Conservation (phyloP, 2,329 filamentous ascomycete genomes). For the Curvularia sp. region DNA sequence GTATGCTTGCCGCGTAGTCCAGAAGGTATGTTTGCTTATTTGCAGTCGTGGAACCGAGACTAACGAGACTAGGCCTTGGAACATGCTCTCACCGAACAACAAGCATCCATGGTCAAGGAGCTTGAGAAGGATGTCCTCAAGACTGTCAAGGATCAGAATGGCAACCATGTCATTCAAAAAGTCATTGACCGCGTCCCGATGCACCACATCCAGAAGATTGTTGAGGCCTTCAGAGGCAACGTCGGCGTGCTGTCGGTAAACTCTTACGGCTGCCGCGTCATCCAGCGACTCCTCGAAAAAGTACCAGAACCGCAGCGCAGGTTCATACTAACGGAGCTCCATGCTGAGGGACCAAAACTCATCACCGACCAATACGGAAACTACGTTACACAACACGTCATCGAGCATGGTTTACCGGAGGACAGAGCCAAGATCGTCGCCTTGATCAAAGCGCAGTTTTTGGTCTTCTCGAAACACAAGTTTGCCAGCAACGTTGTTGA, state of each 20-base stretch:
- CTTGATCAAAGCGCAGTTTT: conserved; percentile 73
- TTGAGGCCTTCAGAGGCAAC: conserved; percentile 78
- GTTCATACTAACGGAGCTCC: conserved; percentile 78
- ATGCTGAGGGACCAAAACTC: conserved; percentile 72
- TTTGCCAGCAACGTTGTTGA: conserved; percentile 98
- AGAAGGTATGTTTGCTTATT: conserved; percentile 70
- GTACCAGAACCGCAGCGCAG: conserved; percentile 74
- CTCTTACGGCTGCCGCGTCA: conserved; percentile 87
- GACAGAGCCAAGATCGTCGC: conserved; percentile 77
- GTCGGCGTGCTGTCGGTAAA: conserved; percentile 78
- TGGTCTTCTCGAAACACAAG: conserved; percentile 89
- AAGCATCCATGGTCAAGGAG: conserved; percentile 82
- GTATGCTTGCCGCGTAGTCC: conserved; percentile 94
- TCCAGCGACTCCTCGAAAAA: conserved; percentile 89
- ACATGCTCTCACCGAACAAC: conserved; percentile 89
- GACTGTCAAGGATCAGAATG: conserved; percentile 86
- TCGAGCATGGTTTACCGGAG: conserved; percentile 75
- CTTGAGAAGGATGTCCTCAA: conserved; percentile 76
- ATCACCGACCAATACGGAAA: conserved; percentile 92
- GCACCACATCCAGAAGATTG: conserved; percentile 82
- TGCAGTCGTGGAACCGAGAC: not conserved
- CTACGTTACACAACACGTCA: conserved; percentile 93
- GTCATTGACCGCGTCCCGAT: conserved; percentile 82
- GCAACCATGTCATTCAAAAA: conserved; percentile 96
- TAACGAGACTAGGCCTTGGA: conserved; percentile 72